Evolutionary conservation across 352 stramenopile genomes (phyloP).

Genomic region (Phytophthora megakarya): DNA sequence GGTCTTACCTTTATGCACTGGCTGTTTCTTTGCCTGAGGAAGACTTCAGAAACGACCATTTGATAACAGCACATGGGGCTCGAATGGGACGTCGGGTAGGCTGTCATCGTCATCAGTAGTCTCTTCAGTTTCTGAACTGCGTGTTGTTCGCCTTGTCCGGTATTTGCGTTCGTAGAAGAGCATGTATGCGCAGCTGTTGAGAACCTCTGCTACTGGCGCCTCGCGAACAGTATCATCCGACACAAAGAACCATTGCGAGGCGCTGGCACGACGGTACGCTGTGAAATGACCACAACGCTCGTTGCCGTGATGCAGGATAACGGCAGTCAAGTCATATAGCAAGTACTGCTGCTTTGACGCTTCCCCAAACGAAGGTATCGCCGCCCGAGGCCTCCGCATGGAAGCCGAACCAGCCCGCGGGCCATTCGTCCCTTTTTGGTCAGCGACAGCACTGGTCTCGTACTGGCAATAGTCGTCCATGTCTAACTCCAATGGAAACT

Average conservation of each 20-base stretch:
- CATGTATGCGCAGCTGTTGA: conserved; percentile 86
- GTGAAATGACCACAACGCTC: conserved; percentile 87
- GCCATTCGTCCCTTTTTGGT: conserved; percentile 29
- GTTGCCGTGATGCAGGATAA: conserved; percentile 89
- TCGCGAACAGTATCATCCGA: conserved; percentile 81
- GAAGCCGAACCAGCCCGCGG: background rate
- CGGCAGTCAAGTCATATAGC: conserved; percentile 74
- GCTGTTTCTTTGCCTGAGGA: conserved; percentile 1
- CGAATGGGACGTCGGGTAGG: conserved; percentile 56
- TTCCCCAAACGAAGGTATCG: conserved; percentile 12
- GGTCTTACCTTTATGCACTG: background rate
- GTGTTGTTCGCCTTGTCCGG: conserved; percentile 41
- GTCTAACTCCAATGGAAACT: conserved; percentile 81
- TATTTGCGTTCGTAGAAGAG: conserved; percentile 89
- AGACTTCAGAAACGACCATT: conserved; percentile 28
- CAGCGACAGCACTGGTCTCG: conserved; percentile 41
- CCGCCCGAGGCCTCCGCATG: conserved; percentile 9
- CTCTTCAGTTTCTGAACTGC: conserved; percentile 41
- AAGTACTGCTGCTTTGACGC: conserved; percentile 44
- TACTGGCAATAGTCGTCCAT: conserved; percentile 81
- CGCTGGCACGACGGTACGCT: conserved; percentile 64
- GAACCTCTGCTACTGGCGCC: conserved; percentile 61
- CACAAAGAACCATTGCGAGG: conserved; percentile 83
- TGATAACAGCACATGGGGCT: conserved; percentile 42
- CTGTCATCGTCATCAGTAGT: conserved; percentile 51